Conservation (phyloP, 805 yeast species). For the Starmerella sp. region DNA sequence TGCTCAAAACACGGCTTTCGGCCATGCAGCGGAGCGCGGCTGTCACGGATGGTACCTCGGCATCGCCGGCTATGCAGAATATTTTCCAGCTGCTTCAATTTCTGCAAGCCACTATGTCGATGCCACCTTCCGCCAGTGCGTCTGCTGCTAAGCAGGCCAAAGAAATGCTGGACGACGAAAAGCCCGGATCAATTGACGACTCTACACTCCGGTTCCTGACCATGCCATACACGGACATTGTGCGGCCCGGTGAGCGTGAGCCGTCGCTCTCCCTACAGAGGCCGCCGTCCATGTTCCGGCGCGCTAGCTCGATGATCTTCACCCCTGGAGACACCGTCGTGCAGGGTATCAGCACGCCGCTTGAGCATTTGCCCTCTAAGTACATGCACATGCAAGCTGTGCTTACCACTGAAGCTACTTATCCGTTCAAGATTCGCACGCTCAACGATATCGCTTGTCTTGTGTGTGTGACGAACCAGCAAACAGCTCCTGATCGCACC, state of each 20-base stretch:
- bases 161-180: background rate
- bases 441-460: constrained; percentile 85
- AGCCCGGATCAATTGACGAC: background rate
- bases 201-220: constrained; percentile 10
- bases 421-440: constrained; percentile 73
- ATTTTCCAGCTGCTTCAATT: background rate
- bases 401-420: constrained; percentile 59
- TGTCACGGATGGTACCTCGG: background rate
- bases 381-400: constrained; percentile 62
- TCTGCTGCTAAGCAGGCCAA: background rate
- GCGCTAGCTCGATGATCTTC: constrained; percentile 15
- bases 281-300: constrained; percentile 12
- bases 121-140: background rate
- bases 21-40: constrained; percentile 17
- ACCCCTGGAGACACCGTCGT: background rate
- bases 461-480: constrained; percentile 68
- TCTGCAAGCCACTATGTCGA: background rate
- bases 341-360: constrained; percentile 37
- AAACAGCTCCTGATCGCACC: constrained; percentile 48
- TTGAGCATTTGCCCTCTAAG: constrained; percentile 46
- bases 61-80: background rate
- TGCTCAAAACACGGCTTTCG: constrained; percentile 18
- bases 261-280: background rate
- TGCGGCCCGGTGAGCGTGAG: background rate
- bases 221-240: constrained; percentile 2